Base-by-base conservation (phyloP, 208 protist genomes). In the Crithidia thermophila region DNA sequence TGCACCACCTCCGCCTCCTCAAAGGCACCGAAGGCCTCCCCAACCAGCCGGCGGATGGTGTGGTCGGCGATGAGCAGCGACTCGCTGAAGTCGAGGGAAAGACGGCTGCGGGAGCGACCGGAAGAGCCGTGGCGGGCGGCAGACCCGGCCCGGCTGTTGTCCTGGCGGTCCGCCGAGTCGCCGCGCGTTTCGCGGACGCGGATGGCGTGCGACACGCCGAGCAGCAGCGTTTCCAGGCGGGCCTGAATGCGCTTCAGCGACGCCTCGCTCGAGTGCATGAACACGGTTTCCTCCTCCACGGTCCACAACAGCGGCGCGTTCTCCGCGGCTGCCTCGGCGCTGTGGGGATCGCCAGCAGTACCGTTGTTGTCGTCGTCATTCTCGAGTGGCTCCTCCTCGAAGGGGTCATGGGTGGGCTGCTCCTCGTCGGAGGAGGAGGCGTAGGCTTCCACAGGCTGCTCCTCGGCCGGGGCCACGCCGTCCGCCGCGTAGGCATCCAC, bases 211-310 rank as follows among this genome's bases (percentile, higher is more conserved):
- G 65, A 63, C 36, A 71, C 65, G 20, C 55, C 65, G 20, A 71
- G 46, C 45, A 71, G 36, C 30, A 64, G 46, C 23, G 37, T 23
- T 25, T 52, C 42, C 30, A 71, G 52, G 5, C 65, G 65, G 7
- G 31, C 43, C 16, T 45, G 55, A 31, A 64, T 71, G 52, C 39
- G 65, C 46, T 57, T 40, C 21, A 71, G 55, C 8, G 55, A 71
- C 3, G 57, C 65, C 23, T 56, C 55, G 36, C 65, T 63, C 34
- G 55, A 63, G 65, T 71, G 53, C 40, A 57, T 31, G 14, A 71
- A 46, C 55, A 71, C 65, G n/a, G 65, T 71, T 46, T 71, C 65
- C 65, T 71, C 55, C 18, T 56, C 65, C 55, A 58, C 46, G n/a
- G 65, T 64, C 65, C 65, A 63, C 43, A 71, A 55, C 33, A 71